Conservation (phyloP, 192 early-diverging fungal species). For the Coemansia sp. region DNA sequence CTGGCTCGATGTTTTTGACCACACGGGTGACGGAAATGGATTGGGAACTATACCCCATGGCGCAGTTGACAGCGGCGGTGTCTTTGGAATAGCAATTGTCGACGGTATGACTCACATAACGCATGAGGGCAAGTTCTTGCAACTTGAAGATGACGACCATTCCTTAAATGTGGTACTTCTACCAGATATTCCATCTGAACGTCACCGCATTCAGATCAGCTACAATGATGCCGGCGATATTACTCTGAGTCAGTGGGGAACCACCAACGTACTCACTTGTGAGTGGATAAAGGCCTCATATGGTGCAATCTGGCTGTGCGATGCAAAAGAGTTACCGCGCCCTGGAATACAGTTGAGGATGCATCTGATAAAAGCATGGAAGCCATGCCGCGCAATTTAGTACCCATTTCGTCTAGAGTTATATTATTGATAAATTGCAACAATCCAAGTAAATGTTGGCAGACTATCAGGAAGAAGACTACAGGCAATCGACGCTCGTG, state of each 20-base stretch:
- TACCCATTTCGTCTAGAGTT: not conserved
- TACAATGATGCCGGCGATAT: not conserved
- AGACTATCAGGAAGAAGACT: not conserved
- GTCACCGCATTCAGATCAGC: not conserved
- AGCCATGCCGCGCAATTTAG: not conserved
- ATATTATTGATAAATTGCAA: not conserved
- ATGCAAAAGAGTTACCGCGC: not conserved
- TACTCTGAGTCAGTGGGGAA: not conserved
- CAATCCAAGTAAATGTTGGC: not conserved
- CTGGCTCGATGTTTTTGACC: not conserved
- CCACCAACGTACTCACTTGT: not conserved
- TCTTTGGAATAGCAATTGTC: not conserved
- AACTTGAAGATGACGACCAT: not conserved
- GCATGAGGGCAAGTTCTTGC: not conserved
- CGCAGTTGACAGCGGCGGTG: not conserved
- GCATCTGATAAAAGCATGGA: not conserved
- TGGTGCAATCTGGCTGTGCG: not conserved
- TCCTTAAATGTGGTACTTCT: not conserved
- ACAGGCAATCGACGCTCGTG: slow-evolving; percentile 30
- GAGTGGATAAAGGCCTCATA: slow-evolving; percentile 3
- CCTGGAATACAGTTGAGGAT: not conserved
- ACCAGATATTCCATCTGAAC: not conserved
- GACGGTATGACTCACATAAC: not conserved
- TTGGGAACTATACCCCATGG: not conserved
- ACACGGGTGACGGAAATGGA: not conserved